These are phyloP conservation scores for Argentina anserina DNA, from an alignment of 306 rosid species.

Conservation along the genomic window DNA sequence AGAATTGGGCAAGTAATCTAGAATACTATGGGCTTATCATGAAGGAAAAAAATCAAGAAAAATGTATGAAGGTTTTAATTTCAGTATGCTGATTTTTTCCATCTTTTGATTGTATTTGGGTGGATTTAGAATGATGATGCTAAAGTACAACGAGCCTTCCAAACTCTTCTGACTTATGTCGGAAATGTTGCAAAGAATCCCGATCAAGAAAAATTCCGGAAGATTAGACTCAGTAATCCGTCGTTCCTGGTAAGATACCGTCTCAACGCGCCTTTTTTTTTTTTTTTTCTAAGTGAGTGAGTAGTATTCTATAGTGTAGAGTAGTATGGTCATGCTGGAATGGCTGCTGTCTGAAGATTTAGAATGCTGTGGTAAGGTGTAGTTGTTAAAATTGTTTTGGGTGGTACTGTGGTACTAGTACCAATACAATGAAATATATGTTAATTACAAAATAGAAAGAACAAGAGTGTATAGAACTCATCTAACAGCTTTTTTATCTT, in stretches of 20 bases:
- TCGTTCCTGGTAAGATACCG: conserved; percentile 57
- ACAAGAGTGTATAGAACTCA: neutral
- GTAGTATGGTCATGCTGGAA: neutral
- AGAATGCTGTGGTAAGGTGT: neutral
- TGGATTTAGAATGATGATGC: conserved; percentile 65
- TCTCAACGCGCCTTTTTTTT: neutral
- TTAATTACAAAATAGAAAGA: too few species aligned
- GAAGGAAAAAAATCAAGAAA: neutral
- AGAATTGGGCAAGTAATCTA: neutral
- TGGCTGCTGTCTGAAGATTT: neutral
- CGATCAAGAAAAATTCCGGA: conserved; percentile 75
- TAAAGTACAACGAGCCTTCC: conserved; percentile 65
- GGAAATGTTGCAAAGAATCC: conserved; percentile 82
- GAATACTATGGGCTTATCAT: neutral
- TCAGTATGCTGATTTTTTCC: neutral
- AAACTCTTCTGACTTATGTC: conserved; percentile 67
- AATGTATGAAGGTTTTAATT: neutral
- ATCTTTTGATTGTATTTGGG: conserved; percentile 1
- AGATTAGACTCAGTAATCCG: conserved; percentile 67
- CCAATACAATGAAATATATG: neutral
- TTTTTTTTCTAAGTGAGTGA: neutral
- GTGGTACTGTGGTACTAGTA: neutral
- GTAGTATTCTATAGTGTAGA: neutral
- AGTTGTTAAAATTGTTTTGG: neutral
- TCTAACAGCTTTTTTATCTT: neutral